A percentile compares a stretch with the other conserved stretches of the same genome.
Conservation (phyloP, 2,329 filamentous ascomycete species). For the Ciborinia camelliae region DNA sequence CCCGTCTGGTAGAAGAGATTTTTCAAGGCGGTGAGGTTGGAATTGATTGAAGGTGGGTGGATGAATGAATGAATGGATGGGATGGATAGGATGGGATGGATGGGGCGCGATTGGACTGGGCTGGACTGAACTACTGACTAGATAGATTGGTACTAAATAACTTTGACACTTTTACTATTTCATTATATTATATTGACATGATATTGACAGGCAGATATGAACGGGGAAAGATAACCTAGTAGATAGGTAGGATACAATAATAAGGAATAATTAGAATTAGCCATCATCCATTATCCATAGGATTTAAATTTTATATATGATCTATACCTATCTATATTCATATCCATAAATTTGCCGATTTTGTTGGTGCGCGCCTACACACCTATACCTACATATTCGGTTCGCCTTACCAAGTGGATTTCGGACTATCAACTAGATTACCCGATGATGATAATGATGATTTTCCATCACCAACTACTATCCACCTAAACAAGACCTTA, state of each 20-base stretch:
- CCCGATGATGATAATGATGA: no score
- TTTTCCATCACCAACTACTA: no score
- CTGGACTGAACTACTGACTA: no score
- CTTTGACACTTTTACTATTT: neutral
- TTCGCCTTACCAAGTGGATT: constrained; percentile 12
- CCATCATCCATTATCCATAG: no score
- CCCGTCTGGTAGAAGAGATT: neutral
- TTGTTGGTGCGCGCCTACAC: neutral
- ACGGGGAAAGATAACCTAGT: no score
- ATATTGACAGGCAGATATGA: neutral
- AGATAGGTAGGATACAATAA: neutral
- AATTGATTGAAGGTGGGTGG: no score
- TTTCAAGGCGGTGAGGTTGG: constrained; percentile 13
- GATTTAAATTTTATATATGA: no score
- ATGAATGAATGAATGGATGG: neutral
- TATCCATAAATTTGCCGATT: constrained; percentile 8
- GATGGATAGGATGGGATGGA: no score
- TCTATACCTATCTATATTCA: no score
- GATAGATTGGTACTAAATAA: no score
- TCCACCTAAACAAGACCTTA: no score
- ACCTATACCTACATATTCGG: constrained; percentile 4
- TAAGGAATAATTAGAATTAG: neutral
- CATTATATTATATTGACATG: no score
- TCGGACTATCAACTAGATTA: neutral
- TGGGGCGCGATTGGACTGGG: constrained; percentile 3